Conservation (phyloP, 495 filamentous ascomycete genomes). For the Xylaria telfairii region DNA sequence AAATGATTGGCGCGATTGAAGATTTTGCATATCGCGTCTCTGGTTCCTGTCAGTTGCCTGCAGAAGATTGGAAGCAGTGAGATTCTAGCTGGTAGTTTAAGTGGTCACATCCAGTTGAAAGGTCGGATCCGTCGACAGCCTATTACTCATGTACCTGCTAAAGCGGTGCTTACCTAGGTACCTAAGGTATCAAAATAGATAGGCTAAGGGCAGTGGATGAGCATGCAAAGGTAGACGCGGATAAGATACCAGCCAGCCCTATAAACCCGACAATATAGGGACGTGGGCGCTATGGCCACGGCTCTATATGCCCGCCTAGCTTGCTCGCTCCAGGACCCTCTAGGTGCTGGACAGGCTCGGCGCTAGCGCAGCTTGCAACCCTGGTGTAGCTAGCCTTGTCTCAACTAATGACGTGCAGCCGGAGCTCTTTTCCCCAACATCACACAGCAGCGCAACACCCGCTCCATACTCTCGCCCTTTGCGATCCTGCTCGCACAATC, state of each 20-base stretch:
- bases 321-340: background rate
- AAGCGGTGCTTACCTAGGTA: too few species aligned
- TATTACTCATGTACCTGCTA: too few species aligned
- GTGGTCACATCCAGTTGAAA: background rate
- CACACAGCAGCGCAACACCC: constrained; percentile 18
- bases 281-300: too few species aligned
- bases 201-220: too few species aligned
- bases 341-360: background rate
- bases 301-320: background rate
- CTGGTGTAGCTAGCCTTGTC: constrained; percentile 1
- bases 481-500: background rate
- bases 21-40: constrained; percentile 13
- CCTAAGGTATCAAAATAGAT: too few species aligned
- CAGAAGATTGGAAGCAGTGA: constrained; percentile 9
- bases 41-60: background rate
- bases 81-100: constrained; percentile 14
- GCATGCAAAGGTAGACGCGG: too few species aligned
- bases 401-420: constrained; percentile 19
- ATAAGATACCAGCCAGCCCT: too few species aligned
- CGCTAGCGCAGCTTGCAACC: constrained; percentile 9
- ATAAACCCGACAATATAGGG: too few species aligned
- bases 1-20: constrained; percentile 4
- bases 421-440: background rate
- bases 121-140: too few species aligned
- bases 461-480: background rate